Base-by-base conservation (phyloP, 495 filamentous ascomycete genomes). In the Hypoxylon intermedium region DNA sequence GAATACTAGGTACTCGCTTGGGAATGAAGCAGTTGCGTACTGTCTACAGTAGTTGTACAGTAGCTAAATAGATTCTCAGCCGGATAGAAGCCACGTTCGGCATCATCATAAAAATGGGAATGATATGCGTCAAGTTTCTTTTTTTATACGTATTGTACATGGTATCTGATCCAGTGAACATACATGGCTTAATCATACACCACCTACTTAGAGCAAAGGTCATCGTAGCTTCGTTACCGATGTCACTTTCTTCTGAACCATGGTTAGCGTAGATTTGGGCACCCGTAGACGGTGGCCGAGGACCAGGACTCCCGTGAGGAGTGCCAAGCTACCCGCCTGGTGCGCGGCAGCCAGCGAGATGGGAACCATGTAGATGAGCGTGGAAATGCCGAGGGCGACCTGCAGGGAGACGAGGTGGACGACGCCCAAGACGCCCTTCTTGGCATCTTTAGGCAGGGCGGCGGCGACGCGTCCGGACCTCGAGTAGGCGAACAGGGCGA, bases 281-380 rank as follows among this genome's bases (percentile, higher is more conserved):
- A 82, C 61, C 38, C 78, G 77, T 26, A 82, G 60, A n/a, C 82
- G 72, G 5, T 79, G 79, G 9, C 89, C 92, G 19, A 96, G 73
- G 1, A 97, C 82, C 23, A 96, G 72, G 0, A 85, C 85, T 37
- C 91, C 91, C 0, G 91, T 94, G 50, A 98, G 75, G 21, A 98
- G 75, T 26, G 91, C 91, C 58, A 98, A 75, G 45, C 85, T 88
- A 9, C 95, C 94, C 1, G 95, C 95, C 77, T 98, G 94, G 72
- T 98, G 94, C 34, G 90, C 85, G 6, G 94, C 92, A 6, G 94
- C 94, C 15, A 98, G 74, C 26, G 89, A 88, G 11, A 87, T 88
- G 4, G 94, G 94, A 7, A 98, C 92, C 43, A 98, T 85, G 76
- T 98, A 97, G 52, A 96, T 84, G 47, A 98, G 79, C 5, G 94